These are phyloP conservation scores for Lentinus tigrinus DNA, from an alignment of 768 basidiomycete genomes.

Conservation along the genomic window DNA sequence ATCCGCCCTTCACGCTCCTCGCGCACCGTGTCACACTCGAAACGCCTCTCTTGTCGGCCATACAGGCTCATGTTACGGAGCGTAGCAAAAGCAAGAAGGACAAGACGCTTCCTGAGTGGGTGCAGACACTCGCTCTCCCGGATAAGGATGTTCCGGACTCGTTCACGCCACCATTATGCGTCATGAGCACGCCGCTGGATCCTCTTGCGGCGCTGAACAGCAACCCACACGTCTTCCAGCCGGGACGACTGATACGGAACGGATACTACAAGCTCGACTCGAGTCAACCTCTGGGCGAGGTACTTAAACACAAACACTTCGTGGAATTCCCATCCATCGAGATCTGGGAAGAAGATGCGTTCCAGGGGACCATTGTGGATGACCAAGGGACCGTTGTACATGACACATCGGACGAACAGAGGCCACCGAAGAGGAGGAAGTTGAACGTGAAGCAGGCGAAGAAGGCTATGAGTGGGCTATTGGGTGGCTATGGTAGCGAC, in stretches of 20 bases:
- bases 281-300: conserved; percentile 40
- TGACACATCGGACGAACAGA: conserved; percentile 32
- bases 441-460: conserved; percentile 51
- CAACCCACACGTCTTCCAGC: conserved; percentile 11
- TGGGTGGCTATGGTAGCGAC: conserved; percentile 62
- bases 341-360: conserved; percentile 62
- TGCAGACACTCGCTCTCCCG: conserved; percentile 48
- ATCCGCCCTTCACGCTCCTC: conserved; percentile 49
- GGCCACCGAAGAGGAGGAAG: conserved; percentile 53
- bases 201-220: conserved; percentile 27
- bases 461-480: conserved; percentile 53
- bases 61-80: conserved; percentile 48
- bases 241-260: conserved; percentile 24
- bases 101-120: conserved; percentile 51
- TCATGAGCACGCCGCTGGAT: conserved; percentile 49
- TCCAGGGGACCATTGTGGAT: conserved; percentile 60
- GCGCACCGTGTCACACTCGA: conserved; percentile 63
- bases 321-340: conserved; percentile 86
- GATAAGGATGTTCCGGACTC: conserved; percentile 55
- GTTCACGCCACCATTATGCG: conserved; percentile 57
- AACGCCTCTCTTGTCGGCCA: conserved; percentile 46
- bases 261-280: conserved; percentile 62
- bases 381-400: conserved; percentile 44
- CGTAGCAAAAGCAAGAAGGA: conserved; percentile 45
- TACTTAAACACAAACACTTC: conserved; percentile 63